These are phyloP conservation scores for Phyllosticta citrichinensis DNA, from an alignment of 2,329 filamentous ascomycete genomes.

Conservation along the genomic window DNA sequence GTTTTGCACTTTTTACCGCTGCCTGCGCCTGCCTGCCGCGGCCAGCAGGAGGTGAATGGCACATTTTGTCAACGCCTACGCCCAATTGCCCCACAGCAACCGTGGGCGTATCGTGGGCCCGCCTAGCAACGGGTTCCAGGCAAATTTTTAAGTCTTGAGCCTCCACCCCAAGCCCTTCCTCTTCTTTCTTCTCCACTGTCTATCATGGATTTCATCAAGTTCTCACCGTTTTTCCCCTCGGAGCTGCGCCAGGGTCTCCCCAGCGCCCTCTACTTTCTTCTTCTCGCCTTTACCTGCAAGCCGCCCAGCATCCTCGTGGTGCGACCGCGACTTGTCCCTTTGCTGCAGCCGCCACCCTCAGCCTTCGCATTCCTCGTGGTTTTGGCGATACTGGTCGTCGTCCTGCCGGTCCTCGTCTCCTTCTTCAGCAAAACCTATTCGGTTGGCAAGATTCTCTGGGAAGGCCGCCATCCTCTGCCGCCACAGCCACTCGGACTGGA, in stretches of 20 bases:
- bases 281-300: not conserved
- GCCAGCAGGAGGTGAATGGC: not conserved
- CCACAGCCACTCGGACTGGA: not conserved
- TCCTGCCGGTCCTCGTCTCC: not conserved
- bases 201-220: not conserved
- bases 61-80: not conserved
- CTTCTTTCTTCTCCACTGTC: not conserved
- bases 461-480: not conserved
- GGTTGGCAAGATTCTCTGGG: not conserved
- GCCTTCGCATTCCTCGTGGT: not conserved
- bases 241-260: not conserved
- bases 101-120: not conserved
- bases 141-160: not conserved
- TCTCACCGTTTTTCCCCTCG: not conserved
- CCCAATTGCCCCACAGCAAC: not conserved
- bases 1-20: not conserved
- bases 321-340: not conserved
- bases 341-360: not conserved
- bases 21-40: not conserved
- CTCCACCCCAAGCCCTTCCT: not conserved
- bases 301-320: not conserved
- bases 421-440: not conserved
- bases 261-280: not conserved
- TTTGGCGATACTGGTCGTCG: not conserved
- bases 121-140: not conserved